Base-by-base conservation (phyloP, 495 filamentous ascomycete species). In the Bryoglossum gracile region DNA sequence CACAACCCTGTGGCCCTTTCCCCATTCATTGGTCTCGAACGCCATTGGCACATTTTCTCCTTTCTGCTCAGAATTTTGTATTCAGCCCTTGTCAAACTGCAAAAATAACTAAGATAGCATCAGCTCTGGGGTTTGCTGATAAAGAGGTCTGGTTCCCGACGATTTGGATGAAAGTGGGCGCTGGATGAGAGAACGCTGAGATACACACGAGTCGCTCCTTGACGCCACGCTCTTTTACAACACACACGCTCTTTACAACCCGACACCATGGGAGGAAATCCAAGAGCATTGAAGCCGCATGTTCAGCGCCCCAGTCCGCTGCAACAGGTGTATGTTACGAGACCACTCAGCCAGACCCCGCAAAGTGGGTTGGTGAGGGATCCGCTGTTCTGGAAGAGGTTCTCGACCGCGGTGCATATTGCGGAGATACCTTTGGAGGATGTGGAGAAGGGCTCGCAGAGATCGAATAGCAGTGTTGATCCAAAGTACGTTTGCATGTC, bases 301-400 rank as follows among this genome's bases (percentile, higher is more conserved):
- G 38, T 52, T 18, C 50, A 44, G 13, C 46, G 46, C 2, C 57
- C 57, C 5, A 56, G 53, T 17, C 57, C 57, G 11, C 54, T 60
- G n/a, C 40, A 46, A 28, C 57, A 60, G 50, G 57, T 60, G 19
- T 54, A 56, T 8, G 33, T 32, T 32, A 51, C 51, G n/a, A 26
- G 54, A 36, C 53, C 49, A 8, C 38, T 54, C 6, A 54, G 50
- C 5, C 40, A 40, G 48, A 32, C n/a, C 13, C 38, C 25, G 51
- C 57, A 61, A 8, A 62, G 64, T 59, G 66, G 70, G 4, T 62
- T 71, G 10, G 70, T 78, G 42, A 68, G 71, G 22, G 80, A 84
- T 54, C 79, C 80, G 13, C 66, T 60, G 33, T 84, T 84, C 77
- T 43, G 41, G 41, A 43, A 43, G 14, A 28, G 41, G 9, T 51